Evolutionary conservation across 1,284 basidiomycete genomes (phyloP), one percentile per base, ranked within the genome.

Genomic region (Ustanciosporium gigantosporum): DNA sequence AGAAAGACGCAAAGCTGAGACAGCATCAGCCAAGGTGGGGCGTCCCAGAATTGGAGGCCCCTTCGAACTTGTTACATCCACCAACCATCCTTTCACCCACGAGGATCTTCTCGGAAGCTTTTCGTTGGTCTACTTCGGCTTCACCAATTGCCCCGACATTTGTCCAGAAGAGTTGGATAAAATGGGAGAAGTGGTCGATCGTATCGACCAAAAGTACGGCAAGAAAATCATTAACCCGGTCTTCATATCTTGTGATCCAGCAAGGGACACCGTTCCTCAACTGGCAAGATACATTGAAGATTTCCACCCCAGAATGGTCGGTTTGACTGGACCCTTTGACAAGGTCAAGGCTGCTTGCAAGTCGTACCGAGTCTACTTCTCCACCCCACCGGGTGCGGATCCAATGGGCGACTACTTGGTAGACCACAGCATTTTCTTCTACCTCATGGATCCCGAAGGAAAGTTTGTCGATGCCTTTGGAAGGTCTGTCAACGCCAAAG

Each of bases 121-220:
- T 81, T 89, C 84, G 29, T 81, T 98, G 61, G 87, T 98, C 46
- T 98, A 98, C 81, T 77, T 77, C 51, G 97, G 50, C 83, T 83
- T 27, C 47, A 78, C 70, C 84, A 87, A 31, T 86, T 90, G 64
- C 74, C 95, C 94, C 3, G 95, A 99, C 79, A 97, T 99, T 55
- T 99, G 94, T 78, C 94, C 94, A 2, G 91, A 95, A 59, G 94
- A 98, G 80, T 83, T 99, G 24, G 94, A 98, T 82, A 98, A 98
- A 82, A 88, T 97, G 83, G 86, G 88, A 17, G 83, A 81, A 1
- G 87, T 93, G n/a, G 84, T 97, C 25, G 82, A 88, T 31, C 80
- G 82, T 36, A 82, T 91, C 50, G 87, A 90, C 88, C 66, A 43
- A 9, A 41, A 52, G 31, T 55, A 66, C 24, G 53, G 50, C 81